These are phyloP conservation scores for Bryoglossum gracile DNA, from an alignment of 495 filamentous ascomycete genomes.

Conservation along the genomic window DNA sequence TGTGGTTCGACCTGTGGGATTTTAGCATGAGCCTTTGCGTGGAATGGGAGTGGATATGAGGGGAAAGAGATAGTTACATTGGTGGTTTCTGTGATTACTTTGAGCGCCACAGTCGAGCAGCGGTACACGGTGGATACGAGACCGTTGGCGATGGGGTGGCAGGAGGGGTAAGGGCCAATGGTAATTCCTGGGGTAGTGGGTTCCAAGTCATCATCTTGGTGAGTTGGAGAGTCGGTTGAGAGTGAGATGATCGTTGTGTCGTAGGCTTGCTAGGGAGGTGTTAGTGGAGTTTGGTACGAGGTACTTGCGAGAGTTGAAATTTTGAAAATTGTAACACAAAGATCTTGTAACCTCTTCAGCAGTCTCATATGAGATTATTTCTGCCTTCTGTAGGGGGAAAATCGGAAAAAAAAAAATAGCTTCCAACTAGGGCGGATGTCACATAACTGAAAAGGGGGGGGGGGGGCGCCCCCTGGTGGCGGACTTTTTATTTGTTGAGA, in stretches of 20 bases:
- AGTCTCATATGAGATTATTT: background rate
- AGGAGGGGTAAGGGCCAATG: constrained; percentile 67
- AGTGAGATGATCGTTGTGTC: constrained; percentile 29
- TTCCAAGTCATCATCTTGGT: background rate
- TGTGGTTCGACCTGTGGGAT: no score
- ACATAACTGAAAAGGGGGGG: no score
- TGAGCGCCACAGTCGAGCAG: constrained; percentile 60
- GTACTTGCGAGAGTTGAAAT: background rate
- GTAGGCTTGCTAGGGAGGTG: constrained; percentile 35
- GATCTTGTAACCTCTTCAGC: background rate
- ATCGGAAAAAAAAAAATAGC: no score
- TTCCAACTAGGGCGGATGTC: no score
- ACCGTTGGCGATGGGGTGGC: constrained; percentile 63
- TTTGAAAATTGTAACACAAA: background rate
- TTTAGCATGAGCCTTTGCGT: no score
- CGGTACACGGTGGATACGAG: constrained; percentile 77
- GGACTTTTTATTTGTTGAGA: no score
- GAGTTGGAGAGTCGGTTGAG: background rate
- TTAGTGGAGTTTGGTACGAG: background rate
- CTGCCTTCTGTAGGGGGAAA: no score
- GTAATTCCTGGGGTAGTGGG: constrained; percentile 34
- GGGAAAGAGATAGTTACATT: no score
- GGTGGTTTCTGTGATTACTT: constrained; percentile 70
- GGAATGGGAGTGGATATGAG: no score
- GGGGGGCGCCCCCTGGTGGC: no score